Evolutionary conservation across 2,329 filamentous ascomycete genomes (phyloP), one percentile per base, ranked within the genome.

Genomic region (Lachnellula hyalina): DNA sequence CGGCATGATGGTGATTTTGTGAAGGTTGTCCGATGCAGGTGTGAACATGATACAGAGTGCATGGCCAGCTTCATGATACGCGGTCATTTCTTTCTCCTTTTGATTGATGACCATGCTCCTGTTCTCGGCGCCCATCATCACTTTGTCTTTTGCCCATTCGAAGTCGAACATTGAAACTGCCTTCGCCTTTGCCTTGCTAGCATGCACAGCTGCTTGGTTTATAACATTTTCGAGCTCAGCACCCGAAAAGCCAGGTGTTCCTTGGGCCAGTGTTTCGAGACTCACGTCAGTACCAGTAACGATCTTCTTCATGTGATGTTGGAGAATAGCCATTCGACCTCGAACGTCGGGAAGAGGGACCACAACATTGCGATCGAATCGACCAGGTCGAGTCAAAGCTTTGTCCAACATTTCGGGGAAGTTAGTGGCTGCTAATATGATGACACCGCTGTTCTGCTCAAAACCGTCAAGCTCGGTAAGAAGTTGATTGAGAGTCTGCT

Each of bases 61-160:
- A 71, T 99, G 94, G 2, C 94, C 94, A 53, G 93, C 95, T 74
- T 99, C 94, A 68, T 96, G 91, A 67, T 96, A 96, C 1, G 91
- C 91, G n/a, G 92, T 96, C 79, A 91, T 86, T 64, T 94, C 82
- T 76, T 95, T 97, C 74, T 99, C 94, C 74, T 96, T 91, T 61
- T 93, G 84, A 44, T 87, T 89, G 53, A 99, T 93, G 53, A 96
- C 82, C 74, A 93, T 90, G 63, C 87, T 96, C 70, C 86, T 89
- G 68, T 87, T 85, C 75, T 99, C 94, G 2, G 93, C 89, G 38
- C 94, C 94, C 90, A 99, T 96, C 71, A 96, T 87, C 52, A 99
- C 89, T 74, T 94, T 94, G 76, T 99, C 94, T 74, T 96, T 97
- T 54, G 94, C 94, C 92, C 93, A 99, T 64, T 96, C 92, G 61